Conservation (phyloP, 78 protist genomes). For the Chrysochromulina parva region DNA sequence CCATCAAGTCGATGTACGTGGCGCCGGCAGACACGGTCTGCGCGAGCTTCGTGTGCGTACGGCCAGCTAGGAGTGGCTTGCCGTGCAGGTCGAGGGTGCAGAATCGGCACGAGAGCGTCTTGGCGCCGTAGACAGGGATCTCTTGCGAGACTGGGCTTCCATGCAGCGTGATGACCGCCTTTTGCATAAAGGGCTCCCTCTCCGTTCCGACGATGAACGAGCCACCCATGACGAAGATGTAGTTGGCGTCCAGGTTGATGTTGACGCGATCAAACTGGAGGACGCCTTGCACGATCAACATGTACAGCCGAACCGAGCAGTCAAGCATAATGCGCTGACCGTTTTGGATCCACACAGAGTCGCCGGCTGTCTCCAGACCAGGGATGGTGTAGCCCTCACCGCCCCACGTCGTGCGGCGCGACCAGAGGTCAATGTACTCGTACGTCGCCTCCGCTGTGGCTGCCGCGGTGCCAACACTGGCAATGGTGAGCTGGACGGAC, state of each 20-base stretch:
- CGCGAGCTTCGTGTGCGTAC: neutral
- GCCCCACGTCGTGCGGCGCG: slow-evolving; percentile 21
- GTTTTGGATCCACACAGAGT: neutral
- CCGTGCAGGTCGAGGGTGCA: neutral
- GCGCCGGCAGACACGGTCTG: neutral
- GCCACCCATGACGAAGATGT: neutral
- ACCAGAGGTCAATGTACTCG: slow-evolving; percentile 35
- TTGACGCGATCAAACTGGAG: neutral
- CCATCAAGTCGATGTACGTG: neutral
- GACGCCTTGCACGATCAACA: neutral
- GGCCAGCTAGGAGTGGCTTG: neutral
- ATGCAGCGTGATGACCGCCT: neutral
- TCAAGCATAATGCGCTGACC: slow-evolving; percentile 4
- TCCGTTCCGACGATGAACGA: neutral
- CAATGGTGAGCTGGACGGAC: neutral
- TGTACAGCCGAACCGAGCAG: neutral
- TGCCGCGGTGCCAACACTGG: neutral
- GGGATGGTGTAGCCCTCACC: too few species aligned
- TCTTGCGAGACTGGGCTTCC: neutral
- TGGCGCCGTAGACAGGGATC: neutral
- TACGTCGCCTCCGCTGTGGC: neutral
- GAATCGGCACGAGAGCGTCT: neutral
- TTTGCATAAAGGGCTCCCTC: neutral
- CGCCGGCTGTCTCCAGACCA: slow-evolving; percentile 7
- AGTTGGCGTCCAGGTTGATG: neutral